Evolutionary conservation across 2,329 filamentous ascomycete genomes (phyloP).

Genomic region (Xylariaceae sp.): DNA sequence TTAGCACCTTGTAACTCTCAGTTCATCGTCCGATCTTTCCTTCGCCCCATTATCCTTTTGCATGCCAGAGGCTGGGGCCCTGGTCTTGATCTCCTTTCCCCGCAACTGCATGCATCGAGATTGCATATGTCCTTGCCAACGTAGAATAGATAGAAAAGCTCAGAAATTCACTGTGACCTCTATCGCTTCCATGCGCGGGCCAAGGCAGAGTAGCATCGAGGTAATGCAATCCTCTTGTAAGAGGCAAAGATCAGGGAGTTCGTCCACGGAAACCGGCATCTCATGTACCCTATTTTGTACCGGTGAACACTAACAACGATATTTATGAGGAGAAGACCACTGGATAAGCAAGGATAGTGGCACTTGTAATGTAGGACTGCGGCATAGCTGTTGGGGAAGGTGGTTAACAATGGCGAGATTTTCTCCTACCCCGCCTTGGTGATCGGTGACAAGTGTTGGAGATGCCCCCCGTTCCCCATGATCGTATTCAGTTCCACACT

Average conservation of each 20-base stretch:
- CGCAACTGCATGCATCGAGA: constrained; percentile 21
- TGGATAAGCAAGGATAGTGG: constrained; percentile 11
- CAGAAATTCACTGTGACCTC: background rate
- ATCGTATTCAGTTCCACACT: background rate
- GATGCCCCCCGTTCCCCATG: constrained; percentile 5
- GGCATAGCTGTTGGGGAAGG: constrained; percentile 23
- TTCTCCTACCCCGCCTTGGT: constrained; percentile 14
- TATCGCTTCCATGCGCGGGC: background rate
- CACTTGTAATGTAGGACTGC: background rate
- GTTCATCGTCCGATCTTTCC: constrained; percentile 1
- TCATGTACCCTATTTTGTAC: background rate
- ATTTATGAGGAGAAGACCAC: background rate
- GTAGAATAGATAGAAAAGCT: background rate
- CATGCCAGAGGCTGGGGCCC: constrained; percentile 6
- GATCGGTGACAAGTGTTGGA: constrained; percentile 23
- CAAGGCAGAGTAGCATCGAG: background rate
- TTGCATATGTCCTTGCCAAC: background rate
- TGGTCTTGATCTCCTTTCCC: constrained; percentile 8
- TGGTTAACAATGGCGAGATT: constrained; percentile 16
- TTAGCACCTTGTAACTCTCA: too few relatives aligned
- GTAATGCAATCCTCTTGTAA: background rate
- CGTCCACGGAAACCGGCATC: constrained; percentile 1
- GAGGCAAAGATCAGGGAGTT: constrained; percentile 1
- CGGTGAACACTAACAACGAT: background rate
- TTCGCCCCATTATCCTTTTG: background rate